Evolutionary conservation across 768 basidiomycete genomes (phyloP).

Genomic region (Floccularia luteovirens): DNA sequence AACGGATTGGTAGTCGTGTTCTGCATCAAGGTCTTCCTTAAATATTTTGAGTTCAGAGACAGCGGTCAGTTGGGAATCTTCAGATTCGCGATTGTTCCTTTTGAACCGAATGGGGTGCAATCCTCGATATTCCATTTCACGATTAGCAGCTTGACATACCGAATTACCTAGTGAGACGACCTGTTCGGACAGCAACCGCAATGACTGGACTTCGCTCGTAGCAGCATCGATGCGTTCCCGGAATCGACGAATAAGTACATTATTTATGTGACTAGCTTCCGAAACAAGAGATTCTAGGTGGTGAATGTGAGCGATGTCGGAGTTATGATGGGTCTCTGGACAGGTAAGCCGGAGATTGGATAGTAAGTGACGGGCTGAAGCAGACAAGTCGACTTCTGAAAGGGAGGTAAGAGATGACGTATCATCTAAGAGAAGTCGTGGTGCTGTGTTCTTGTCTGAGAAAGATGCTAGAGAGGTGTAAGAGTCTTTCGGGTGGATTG

Average conservation of each 20-base stretch:
- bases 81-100: slow-evolving; percentile 50
- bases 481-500: slow-evolving; percentile 39
- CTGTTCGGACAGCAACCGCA: slow-evolving; percentile 34
- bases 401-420: slow-evolving; percentile 27
- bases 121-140: slow-evolving; percentile 29
- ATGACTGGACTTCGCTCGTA: slow-evolving; percentile 36
- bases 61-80: slow-evolving; percentile 54
- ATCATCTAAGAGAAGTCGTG: slow-evolving; percentile 13
- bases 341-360: slow-evolving; percentile 47
- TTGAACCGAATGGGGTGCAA: slow-evolving; percentile 18
- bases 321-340: slow-evolving; percentile 27
- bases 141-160: slow-evolving; percentile 35
- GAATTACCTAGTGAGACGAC: slow-evolving; percentile 35
- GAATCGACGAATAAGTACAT: slow-evolving; percentile 41
- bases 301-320: slow-evolving; percentile 27
- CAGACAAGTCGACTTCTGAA: slow-evolving; percentile 36
- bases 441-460: slow-evolving; percentile 22
- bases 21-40: too few relatives aligned
- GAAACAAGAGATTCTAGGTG: slow-evolving; percentile 37
- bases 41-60: too few relatives aligned
- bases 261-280: slow-evolving; percentile 39
- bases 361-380: slow-evolving; percentile 39
- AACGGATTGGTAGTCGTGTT: too few relatives aligned
- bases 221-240: slow-evolving; percentile 46
- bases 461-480: slow-evolving; percentile 43